phyloP scores from a whole-genome alignment of 2,329 filamentous ascomycete genomes.

The Knufia fluminis region DNA sequence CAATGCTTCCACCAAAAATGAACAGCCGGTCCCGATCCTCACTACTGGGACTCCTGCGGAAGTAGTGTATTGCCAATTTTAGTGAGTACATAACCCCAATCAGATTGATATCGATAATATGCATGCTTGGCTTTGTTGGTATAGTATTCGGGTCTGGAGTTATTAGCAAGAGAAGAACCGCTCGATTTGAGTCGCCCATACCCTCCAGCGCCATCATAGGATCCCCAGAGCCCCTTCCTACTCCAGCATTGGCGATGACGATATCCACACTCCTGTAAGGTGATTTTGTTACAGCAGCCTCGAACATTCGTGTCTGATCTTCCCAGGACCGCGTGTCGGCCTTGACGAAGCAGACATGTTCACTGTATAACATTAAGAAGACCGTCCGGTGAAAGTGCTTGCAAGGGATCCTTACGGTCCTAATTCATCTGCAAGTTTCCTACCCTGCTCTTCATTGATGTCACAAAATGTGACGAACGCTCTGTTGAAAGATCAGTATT shows the following conservation, averaged over 20 bases:
- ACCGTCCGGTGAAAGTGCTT: no score
- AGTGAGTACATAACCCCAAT: constrained; percentile 28
- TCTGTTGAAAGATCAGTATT: no score
- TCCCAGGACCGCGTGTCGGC: constrained; percentile 39
- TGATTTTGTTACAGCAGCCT: constrained; percentile 30
- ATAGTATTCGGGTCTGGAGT: constrained; percentile 2
- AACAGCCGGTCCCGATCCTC: no score
- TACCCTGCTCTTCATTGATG: constrained; percentile 10
- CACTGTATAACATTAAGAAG: constrained; percentile 3
- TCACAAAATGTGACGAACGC: constrained; percentile 35
- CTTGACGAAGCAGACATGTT: constrained; percentile 27
- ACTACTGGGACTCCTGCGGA: constrained; percentile 6
- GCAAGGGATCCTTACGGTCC: no score
- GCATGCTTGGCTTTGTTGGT: constrained; percentile 27
- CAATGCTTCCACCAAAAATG: no score
- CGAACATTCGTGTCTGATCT: constrained; percentile 35
- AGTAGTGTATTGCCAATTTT: constrained; percentile 31
- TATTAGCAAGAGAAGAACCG: no score
- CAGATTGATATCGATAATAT: constrained; percentile 29
- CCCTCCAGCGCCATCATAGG: no score
- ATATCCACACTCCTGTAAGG: constrained; percentile 36
- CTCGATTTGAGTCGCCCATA: constrained; percentile 6
- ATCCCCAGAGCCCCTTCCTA: constrained; percentile 20
- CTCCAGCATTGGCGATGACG: constrained; percentile 43
- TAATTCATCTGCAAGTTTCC: constrained; percentile 10